A percentile compares a stretch with the other conserved stretches of the same genome.
Evolutionary conservation across 805 yeast genomes (phyloP).

Genomic region (Hanseniaspora lachancei): DNA sequence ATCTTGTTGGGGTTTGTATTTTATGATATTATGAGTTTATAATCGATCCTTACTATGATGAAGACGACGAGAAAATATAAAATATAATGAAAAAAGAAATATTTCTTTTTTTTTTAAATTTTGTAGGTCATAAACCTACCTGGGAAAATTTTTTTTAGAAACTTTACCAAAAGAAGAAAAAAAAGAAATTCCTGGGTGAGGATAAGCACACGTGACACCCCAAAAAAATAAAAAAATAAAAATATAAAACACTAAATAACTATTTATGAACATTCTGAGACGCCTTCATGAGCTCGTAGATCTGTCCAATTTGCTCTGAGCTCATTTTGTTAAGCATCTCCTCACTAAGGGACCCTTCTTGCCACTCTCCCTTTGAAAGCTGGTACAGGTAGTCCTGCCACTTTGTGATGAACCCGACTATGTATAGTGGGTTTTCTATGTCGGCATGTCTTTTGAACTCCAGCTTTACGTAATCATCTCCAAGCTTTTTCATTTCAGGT

Average conservation of each 20-base stretch:
- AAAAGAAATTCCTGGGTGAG: too few species aligned
- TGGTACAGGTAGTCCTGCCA: conserved; percentile 78
- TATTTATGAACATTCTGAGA: conserved; percentile 29
- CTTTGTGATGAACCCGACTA: conserved; percentile 80
- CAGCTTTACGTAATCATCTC: conserved; percentile 77
- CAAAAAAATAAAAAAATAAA: not conserved
- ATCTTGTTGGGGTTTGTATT: too few species aligned
- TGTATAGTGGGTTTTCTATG: conserved; percentile 80
- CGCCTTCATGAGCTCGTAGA: conserved; percentile 68
- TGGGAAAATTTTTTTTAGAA: too few species aligned
- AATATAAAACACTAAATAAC: not conserved
- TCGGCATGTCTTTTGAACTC: conserved; percentile 78
- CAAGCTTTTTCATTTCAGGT: conserved; percentile 55
- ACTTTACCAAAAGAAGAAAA: too few species aligned
- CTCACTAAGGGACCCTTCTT: conserved; percentile 46
- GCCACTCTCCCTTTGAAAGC: conserved; percentile 53
- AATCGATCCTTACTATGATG: too few species aligned
- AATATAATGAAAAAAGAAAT: too few species aligned
- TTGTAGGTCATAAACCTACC: too few species aligned
- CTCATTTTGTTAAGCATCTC: conserved; percentile 67
- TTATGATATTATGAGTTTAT: too few species aligned
- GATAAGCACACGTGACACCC: too few species aligned
- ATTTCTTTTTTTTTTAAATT: too few species aligned
- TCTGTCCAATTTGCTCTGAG: conserved; percentile 79
- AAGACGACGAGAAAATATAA: too few species aligned